Evolutionary conservation across 2,329 filamentous ascomycete species (phyloP), one percentile per base, ranked within the genome.

Genomic region (Sporothrix brunneoviolacea): DNA sequence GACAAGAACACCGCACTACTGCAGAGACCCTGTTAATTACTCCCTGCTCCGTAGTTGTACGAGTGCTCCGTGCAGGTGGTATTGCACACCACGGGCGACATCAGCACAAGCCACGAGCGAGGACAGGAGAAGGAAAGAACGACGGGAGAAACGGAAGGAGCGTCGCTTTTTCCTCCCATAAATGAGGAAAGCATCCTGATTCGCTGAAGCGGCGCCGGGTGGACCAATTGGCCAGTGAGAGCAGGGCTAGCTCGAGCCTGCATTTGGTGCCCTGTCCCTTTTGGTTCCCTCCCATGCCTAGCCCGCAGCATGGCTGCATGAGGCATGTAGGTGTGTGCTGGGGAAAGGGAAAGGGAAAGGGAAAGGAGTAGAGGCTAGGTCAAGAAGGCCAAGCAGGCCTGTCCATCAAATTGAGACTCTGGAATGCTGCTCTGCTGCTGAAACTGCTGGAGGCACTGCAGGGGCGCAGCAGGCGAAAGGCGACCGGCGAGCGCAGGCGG

Each of bases 161-260:
- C 32, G 16, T 13, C 24, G 36, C 24, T 28, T 39, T 16, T 33
- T 35, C 36, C 15, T 36, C 36, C 28, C 40, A n/a, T 43, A n/a
- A n/a, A n/a, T n/a, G n/a, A n/a, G n/a, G n/a, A n/a, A n/a, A n/a
- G n/a, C n/a, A 7, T 8, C 6, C n/a, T 28, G 9, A 46, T 46
- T 46, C n/a, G 44, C 35, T 13, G 33, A 13, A 7, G 10, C 19
- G 15, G 16, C 9, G 24, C 22, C 44, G 27, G 32, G 35, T 32
- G 35, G 16, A 35, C 35, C 35, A 48, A 48, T 48, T 48, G 46
- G 46, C 46, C 46, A 48, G 46, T 48, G 46, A 48, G 46, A 39
- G 18, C 35, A 39, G 44, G 35, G 16, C 44, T 6, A 28, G 24
- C 6, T 10, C 24, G 10, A 28, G 24, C 24, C 24, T 28, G 24